Conservation (phyloP, 306 rosid species). For the Abrus pulchellus region DNA sequence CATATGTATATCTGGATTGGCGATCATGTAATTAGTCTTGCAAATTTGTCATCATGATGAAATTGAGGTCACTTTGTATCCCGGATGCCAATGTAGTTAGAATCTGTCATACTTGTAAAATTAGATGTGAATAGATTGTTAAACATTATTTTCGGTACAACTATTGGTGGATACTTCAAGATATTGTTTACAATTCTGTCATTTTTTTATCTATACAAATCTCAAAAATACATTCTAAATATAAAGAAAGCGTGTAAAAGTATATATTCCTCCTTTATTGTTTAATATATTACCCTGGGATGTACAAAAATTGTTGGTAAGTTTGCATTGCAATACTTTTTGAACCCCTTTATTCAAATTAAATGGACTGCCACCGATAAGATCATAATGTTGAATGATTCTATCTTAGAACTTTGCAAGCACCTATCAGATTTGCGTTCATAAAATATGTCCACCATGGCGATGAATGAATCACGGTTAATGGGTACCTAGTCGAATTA, state of each 20-base stretch:
- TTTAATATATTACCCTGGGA: slow-evolving; percentile 25
- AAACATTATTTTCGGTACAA: slow-evolving; percentile 23
- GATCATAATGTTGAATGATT: slow-evolving; percentile 27
- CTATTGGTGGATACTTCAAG: background rate
- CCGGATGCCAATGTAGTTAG: slow-evolving; percentile 20
- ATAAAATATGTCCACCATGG: slow-evolving; percentile 51
- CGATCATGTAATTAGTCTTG: slow-evolving; percentile 43
- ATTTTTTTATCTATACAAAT: too few species aligned
- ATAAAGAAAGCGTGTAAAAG: too few species aligned
- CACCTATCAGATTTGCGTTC: slow-evolving; percentile 25
- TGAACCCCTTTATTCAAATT: background rate
- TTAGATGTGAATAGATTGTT: slow-evolving; percentile 37
- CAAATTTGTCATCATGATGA: slow-evolving; percentile 34
- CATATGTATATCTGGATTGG: slow-evolving; percentile 44
- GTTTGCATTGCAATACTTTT: slow-evolving; percentile 14
- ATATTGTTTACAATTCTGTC: too few species aligned
- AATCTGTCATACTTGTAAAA: slow-evolving; percentile 44
- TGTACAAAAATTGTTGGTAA: slow-evolving; percentile 52
- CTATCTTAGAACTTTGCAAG: slow-evolving; percentile 6
- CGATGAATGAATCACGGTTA: slow-evolving; percentile 38
- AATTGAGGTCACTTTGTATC: slow-evolving; percentile 41
- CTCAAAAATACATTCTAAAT: too few species aligned
- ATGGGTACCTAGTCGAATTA: slow-evolving; percentile 37
- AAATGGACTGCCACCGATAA: background rate
- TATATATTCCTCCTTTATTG: too few species aligned